Evolutionary conservation across 2,329 filamentous ascomycete genomes (phyloP).

Genomic region (Pezicula neosporulosa): DNA sequence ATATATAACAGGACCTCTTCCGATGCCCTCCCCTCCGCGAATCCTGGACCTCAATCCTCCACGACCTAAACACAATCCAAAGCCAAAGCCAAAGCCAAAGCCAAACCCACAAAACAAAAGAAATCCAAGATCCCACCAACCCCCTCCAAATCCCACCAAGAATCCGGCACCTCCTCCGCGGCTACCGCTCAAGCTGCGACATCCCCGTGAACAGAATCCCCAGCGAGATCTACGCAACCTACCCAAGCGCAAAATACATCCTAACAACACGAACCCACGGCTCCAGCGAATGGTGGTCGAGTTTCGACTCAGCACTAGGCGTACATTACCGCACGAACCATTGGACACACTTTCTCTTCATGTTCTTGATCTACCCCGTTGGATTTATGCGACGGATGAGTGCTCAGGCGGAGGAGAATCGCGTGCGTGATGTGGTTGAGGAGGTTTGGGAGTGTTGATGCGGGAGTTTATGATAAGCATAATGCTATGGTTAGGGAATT

Average conservation of each 20-base stretch:
- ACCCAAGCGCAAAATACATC: neutral
- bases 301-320: neutral
- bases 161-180: neutral
- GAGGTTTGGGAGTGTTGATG: neutral
- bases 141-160: neutral
- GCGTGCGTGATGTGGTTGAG: neutral
- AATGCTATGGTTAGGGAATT: constrained; percentile 6
- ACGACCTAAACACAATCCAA: neutral
- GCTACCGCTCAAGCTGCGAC: neutral
- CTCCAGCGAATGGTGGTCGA: neutral
- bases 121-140: no score
- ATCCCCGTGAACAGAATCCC: neutral
- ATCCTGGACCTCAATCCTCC: neutral
- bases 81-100: no score
- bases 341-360: no score
- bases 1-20: neutral
- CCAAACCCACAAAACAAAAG: no score
- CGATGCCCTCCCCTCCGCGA: neutral
- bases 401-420: neutral
- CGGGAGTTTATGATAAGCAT: constrained; percentile 4
- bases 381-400: neutral
- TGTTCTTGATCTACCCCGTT: neutral
- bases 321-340: no score
- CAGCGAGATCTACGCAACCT: neutral
- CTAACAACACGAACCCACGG: neutral